Percentiles rank a stretch among this genome's conserved stretches.
Evolutionary conservation across 2,329 filamentous ascomycete species (phyloP).

Genomic region (Microthyrium microscopicum): DNA sequence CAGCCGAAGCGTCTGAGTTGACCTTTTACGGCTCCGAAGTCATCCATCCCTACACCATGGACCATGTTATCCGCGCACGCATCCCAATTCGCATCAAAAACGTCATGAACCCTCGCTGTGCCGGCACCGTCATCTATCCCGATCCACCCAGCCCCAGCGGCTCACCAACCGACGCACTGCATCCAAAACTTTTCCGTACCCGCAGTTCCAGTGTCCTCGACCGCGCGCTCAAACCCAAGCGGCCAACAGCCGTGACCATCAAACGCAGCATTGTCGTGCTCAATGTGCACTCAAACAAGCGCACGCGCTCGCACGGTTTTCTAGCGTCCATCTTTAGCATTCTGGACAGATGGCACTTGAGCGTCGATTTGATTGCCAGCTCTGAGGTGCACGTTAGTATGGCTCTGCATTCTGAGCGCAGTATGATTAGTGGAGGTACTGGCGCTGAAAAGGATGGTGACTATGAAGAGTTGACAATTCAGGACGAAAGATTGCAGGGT

Average conservation of each 20-base stretch:
- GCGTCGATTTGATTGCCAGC: constrained; percentile 90
- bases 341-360: constrained; percentile 70
- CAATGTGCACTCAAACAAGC: constrained; percentile 95
- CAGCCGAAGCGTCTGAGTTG: constrained; percentile 85
- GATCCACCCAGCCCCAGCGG: constrained; percentile 40
- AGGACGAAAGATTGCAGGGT: constrained; percentile 29
- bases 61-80: constrained; percentile 63
- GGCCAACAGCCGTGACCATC: constrained; percentile 64
- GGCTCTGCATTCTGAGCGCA: constrained; percentile 65
- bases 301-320: constrained; percentile 89
- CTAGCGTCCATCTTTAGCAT: constrained; percentile 88
- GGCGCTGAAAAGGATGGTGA: constrained; percentile 27
- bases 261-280: constrained; percentile 95
- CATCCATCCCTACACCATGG: constrained; percentile 97
- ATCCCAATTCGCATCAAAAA: constrained; percentile 87
- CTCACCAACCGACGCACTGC: constrained; percentile 36
- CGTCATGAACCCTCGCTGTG: constrained; percentile 68
- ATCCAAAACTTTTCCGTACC: constrained; percentile 36
- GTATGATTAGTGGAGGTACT: constrained; percentile 5
- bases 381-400: constrained; percentile 96
- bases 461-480: constrained; percentile 32
- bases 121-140: constrained; percentile 69
- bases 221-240: constrained; percentile 26
- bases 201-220: constrained; percentile 23
- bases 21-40: constrained; percentile 67